Percentiles rank a stretch among this genome's conserved stretches.
Evolutionary conservation across 2,329 filamentous ascomycete genomes (phyloP).

Genomic region (Elsinoe batatas): DNA sequence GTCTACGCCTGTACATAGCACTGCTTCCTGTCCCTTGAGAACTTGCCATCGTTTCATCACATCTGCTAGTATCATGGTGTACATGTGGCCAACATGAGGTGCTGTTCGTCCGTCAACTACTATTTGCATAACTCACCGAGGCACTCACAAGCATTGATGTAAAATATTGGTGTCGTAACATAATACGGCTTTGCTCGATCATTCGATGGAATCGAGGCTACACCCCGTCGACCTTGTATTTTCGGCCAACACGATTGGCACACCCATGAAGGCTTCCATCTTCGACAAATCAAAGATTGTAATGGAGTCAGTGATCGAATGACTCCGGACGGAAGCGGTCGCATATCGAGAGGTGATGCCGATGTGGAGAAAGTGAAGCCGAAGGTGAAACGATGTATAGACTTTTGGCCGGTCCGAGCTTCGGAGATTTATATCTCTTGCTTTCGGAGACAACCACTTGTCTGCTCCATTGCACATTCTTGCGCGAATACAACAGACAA

Average conservation of each 20-base stretch:
- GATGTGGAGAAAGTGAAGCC: neutral
- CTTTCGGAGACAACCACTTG: neutral
- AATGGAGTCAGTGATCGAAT: slow-evolving; percentile 21
- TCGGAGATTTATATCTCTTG: slow-evolving; percentile 1
- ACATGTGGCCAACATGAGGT: slow-evolving; percentile 90
- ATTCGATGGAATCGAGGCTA: slow-evolving; percentile 16
- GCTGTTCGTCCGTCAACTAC: slow-evolving; percentile 39
- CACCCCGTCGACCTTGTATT: neutral
- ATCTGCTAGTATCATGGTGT: slow-evolving; percentile 83
- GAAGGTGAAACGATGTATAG: neutral
- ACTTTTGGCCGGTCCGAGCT: slow-evolving; percentile 7
- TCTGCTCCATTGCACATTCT: neutral
- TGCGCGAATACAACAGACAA: neutral
- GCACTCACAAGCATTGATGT: slow-evolving; percentile 79
- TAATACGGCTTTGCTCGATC: slow-evolving; percentile 67
- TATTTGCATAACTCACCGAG: neutral
- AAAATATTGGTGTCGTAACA: slow-evolving; percentile 94
- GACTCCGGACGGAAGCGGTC: neutral
- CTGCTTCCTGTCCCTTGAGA: slow-evolving; percentile 59
- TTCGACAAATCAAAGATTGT: slow-evolving; percentile 24
- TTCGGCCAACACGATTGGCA: slow-evolving; percentile 16
- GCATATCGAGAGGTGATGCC: neutral
- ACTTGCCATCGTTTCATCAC: slow-evolving; percentile 85
- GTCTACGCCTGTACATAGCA: slow-evolving; percentile 84
- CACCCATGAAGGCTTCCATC: slow-evolving; percentile 30